These are phyloP conservation scores for Haematococcus sp. DNA, from an alignment of 139 green algal genomes.

Conservation along the genomic window DNA sequence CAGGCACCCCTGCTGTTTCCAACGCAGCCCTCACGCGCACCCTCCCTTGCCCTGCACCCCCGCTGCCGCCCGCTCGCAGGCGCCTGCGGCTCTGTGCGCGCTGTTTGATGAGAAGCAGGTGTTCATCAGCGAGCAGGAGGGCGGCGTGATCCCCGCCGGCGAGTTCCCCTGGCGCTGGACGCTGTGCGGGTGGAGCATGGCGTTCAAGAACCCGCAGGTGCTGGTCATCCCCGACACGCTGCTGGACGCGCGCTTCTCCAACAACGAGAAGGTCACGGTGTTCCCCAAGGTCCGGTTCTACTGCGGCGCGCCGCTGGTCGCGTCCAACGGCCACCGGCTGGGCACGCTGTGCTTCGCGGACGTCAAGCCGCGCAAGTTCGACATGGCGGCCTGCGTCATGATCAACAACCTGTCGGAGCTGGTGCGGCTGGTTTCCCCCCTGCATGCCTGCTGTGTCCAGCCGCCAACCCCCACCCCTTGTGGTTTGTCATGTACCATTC, in stretches of 20 bases:
- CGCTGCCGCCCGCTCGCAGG: neutral
- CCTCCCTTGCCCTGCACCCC: too few relatives aligned
- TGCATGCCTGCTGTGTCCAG: too few relatives aligned
- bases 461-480: too few relatives aligned
- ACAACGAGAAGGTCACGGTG: slow-evolving; percentile 24
- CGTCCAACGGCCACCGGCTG: slow-evolving; percentile 56
- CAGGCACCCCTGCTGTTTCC: too few relatives aligned
- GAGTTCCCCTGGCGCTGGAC: slow-evolving; percentile 51
- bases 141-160: slow-evolving; percentile 25
- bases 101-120: slow-evolving; percentile 43
- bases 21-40: too few relatives aligned
- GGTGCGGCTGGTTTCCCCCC: too few relatives aligned
- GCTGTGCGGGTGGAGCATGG: slow-evolving; percentile 70
- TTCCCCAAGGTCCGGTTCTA: slow-evolving; percentile 45
- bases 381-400: slow-evolving; percentile 28
- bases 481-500: too few relatives aligned
- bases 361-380: slow-evolving; percentile 30
- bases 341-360: slow-evolving; percentile 53
- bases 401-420: slow-evolving; percentile 55
- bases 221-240: slow-evolving; percentile 52
- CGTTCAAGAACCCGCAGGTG: slow-evolving; percentile 43
- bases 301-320: slow-evolving; percentile 50
- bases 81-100: slow-evolving; percentile 35
- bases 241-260: slow-evolving; percentile 24
- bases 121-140: slow-evolving; percentile 33